phyloP scores from a whole-genome alignment of 1,284 basidiomycete species.

The Ceratobasidium sp. region DNA sequence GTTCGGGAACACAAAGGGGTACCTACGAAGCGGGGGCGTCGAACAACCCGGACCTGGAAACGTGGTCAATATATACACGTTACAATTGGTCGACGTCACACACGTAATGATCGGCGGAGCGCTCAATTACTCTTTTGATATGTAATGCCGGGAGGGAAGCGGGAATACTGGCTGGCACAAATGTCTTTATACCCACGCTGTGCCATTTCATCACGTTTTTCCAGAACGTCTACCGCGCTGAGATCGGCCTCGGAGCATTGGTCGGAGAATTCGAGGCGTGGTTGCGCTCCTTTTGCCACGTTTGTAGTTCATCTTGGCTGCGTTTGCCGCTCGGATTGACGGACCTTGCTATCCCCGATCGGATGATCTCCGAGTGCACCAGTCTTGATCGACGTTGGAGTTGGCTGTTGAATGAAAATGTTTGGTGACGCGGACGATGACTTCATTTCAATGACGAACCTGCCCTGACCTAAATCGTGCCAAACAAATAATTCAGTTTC shows the following conservation, averaged over 20 bases:
- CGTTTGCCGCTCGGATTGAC: too few species aligned
- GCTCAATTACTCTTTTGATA: not conserved
- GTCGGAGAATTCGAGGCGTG: not conserved
- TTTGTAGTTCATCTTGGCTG: too few species aligned
- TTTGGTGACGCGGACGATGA: too few species aligned
- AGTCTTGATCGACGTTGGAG: too few species aligned
- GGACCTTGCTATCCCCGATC: too few species aligned
- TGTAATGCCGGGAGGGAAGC: not conserved
- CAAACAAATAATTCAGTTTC: too few species aligned
- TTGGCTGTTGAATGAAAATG: too few species aligned
- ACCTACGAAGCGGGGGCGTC: not conserved
- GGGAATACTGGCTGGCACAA: conserved; percentile 1
- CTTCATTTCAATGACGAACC: too few species aligned
- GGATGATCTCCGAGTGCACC: too few species aligned
- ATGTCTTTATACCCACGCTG: conserved; percentile 4
- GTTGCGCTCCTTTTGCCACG: not conserved
- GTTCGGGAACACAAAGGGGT: not conserved
- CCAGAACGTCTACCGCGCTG: not conserved
- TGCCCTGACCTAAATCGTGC: too few species aligned
- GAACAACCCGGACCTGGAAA: not conserved
- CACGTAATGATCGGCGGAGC: not conserved
- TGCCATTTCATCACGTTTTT: conserved; percentile 13
- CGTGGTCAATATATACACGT: not conserved
- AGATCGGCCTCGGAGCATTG: conserved; percentile 11
- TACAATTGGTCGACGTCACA: not conserved